phyloP scores from a whole-genome alignment of 2,329 filamentous ascomycete genomes.

The Dactylella cylindrospora region DNA sequence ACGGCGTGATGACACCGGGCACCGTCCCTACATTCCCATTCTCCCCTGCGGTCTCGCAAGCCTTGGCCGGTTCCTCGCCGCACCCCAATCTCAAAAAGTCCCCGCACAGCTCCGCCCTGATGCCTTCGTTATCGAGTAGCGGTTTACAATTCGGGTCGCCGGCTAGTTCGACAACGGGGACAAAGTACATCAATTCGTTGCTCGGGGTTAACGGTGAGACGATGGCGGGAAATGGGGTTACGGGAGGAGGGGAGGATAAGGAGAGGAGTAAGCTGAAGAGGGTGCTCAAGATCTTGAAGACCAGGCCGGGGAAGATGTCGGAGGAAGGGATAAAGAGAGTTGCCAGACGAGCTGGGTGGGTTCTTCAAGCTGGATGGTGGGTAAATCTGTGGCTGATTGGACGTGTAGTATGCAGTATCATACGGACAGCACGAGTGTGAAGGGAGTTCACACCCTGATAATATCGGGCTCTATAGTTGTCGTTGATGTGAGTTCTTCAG shows the following conservation, averaged over 20 bases:
- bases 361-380: conserved; percentile 26
- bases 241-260: conserved; percentile 25
- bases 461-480: conserved; percentile 65
- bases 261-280: conserved; percentile 32
- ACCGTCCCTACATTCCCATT: conserved; percentile 34
- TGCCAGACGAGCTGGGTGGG: conserved; percentile 62
- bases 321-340: conserved; percentile 74
- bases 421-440: conserved; percentile 60
- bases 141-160: conserved; percentile 38
- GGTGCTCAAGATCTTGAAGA: conserved; percentile 46
- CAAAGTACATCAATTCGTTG: conserved; percentile 34
- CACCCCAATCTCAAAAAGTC: conserved; percentile 38
- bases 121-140: conserved; percentile 37
- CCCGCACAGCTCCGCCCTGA: conserved; percentile 35
- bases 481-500: conserved; percentile 54
- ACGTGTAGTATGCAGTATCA: conserved; percentile 59
- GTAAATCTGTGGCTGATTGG: not conserved
- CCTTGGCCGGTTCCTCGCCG: conserved; percentile 37
- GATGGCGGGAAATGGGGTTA: conserved; percentile 8
- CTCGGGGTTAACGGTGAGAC: conserved; percentile 15
- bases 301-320: conserved; percentile 57
- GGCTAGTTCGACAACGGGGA: conserved; percentile 31
- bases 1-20: conserved; percentile 34
- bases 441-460: conserved; percentile 59
- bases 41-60: conserved; percentile 40